Percentiles rank a stretch among this genome's conserved stretches.
phyloP scores from a whole-genome alignment of 441 rosid genomes.

The Pelargonium myrrhifolium region DNA sequence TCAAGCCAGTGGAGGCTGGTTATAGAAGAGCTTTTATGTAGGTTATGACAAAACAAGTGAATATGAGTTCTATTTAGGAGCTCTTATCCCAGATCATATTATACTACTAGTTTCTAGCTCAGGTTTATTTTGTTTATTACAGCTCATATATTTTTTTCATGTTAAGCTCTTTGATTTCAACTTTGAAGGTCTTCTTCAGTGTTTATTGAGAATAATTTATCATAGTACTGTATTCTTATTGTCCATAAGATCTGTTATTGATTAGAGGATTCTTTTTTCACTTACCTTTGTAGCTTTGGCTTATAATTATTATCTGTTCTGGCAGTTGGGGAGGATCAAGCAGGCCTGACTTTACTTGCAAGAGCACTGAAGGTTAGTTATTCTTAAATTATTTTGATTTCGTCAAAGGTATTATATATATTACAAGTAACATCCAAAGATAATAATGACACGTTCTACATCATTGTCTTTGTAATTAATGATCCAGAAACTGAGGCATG shows the following conservation, averaged over 20 bases:
- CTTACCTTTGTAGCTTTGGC: not conserved
- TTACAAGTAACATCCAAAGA: not conserved
- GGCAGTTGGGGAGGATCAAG: slow-evolving; percentile 98
- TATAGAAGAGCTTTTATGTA: too few species aligned
- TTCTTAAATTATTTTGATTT: slow-evolving; percentile 6
- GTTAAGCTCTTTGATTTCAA: too few species aligned
- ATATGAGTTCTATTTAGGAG: too few species aligned
- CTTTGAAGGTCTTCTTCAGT: too few species aligned
- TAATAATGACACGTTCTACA: not conserved
- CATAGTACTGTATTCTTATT: too few species aligned
- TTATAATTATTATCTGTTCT: slow-evolving; percentile 4
- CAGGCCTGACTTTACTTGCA: slow-evolving; percentile 96
- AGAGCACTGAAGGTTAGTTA: slow-evolving; percentile 81
- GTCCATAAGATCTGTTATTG: not conserved
- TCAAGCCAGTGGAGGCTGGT: too few species aligned
- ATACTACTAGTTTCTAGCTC: too few species aligned
- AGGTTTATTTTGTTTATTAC: too few species aligned
- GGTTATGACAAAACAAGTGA: too few species aligned
- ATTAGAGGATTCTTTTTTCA: not conserved
- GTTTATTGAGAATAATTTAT: too few species aligned
- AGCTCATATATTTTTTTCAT: too few species aligned
- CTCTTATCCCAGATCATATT: too few species aligned
- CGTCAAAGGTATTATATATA: not conserved
- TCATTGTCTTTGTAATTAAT: slow-evolving; percentile 11
- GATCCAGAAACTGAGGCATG: slow-evolving; percentile 94